phyloP scores from a whole-genome alignment of 495 filamentous ascomycete species.

The Aspergillus nanangensis region DNA sequence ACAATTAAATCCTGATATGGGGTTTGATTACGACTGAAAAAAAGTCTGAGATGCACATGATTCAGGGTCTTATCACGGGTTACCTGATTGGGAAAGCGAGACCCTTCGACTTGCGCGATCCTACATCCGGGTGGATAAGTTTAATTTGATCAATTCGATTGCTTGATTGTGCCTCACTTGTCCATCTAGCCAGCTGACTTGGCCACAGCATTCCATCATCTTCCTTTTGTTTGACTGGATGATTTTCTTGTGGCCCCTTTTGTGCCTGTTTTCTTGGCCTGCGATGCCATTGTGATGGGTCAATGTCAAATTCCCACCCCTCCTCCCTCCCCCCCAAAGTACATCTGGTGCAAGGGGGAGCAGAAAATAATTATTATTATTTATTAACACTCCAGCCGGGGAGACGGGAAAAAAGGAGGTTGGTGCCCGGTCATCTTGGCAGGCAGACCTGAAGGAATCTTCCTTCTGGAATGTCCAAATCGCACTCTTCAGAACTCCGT shows the following conservation, averaged over 20 bases:
- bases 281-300: neutral
- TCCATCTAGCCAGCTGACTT: neutral
- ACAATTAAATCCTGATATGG: too few relatives aligned
- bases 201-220: neutral
- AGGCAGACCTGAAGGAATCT: too few relatives aligned
- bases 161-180: too few relatives aligned
- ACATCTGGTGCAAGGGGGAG: slow-evolving; percentile 7
- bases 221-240: neutral
- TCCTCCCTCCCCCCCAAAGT: too few relatives aligned
- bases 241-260: too few relatives aligned
- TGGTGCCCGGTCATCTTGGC: slow-evolving; percentile 1
- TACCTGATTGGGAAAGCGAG: slow-evolving; percentile 6
- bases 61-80: slow-evolving; percentile 9
- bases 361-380: too few relatives aligned
- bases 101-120: neutral
- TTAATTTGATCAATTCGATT: slow-evolving; percentile 3
- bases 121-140: neutral
- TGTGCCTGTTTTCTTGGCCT: neutral
- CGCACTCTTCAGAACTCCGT: neutral
- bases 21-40: neutral
- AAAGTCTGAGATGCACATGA: slow-evolving; percentile 12
- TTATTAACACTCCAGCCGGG: neutral
- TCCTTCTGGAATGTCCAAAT: slow-evolving; percentile 4
- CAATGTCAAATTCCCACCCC: too few relatives aligned
- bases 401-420: neutral